A percentile compares a stretch with the other conserved stretches of the same genome.
Conservation (phyloP, 2,329 filamentous ascomycete genomes). For the Penicillium polonicum region DNA sequence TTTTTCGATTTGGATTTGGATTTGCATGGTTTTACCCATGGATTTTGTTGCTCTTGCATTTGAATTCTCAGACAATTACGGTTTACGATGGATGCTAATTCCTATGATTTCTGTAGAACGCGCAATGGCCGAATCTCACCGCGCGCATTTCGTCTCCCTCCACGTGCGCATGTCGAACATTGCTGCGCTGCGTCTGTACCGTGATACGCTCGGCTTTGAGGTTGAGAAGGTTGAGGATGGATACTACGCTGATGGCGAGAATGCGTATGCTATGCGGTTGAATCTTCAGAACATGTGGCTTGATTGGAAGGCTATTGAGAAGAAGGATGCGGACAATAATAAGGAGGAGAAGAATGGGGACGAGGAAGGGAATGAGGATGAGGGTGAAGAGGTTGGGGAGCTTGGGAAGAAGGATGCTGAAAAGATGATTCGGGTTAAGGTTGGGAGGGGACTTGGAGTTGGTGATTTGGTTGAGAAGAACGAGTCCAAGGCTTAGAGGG, state of each 20-base stretch:
- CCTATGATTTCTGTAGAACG: conserved; percentile 58
- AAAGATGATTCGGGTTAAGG: conserved; percentile 79
- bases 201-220: conserved; percentile 84
- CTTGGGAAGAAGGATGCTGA: conserved; percentile 56
- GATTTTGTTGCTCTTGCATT: too few relatives aligned
- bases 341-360: conserved; percentile 29
- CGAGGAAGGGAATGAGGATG: conserved; percentile 50
- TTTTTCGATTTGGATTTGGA: conserved; percentile 1
- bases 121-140: conserved; percentile 95
- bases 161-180: conserved; percentile 94
- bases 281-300: conserved; percentile 61
- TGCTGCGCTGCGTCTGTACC: conserved; percentile 88
- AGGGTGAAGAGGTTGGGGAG: conserved; percentile 70
- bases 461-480: conserved; percentile 57
- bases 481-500: conserved; percentile 29
- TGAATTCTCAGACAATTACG: background rate
- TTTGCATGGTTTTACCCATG: too few relatives aligned
- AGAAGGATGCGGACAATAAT: conserved; percentile 36
- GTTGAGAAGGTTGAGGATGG: conserved; percentile 64
- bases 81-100: background rate
- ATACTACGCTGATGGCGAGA: conserved; percentile 89
- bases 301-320: conserved; percentile 49
- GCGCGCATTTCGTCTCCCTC: conserved; percentile 87
- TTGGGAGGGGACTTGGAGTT: conserved; percentile 76
- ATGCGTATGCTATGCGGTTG: conserved; percentile 91